A percentile compares a stretch with the other conserved stretches of the same genome.
These are phyloP conservation scores for Trichophyton schoenleinii DNA, from an alignment of 2,329 filamentous ascomycete species.

Conservation along the genomic window DNA sequence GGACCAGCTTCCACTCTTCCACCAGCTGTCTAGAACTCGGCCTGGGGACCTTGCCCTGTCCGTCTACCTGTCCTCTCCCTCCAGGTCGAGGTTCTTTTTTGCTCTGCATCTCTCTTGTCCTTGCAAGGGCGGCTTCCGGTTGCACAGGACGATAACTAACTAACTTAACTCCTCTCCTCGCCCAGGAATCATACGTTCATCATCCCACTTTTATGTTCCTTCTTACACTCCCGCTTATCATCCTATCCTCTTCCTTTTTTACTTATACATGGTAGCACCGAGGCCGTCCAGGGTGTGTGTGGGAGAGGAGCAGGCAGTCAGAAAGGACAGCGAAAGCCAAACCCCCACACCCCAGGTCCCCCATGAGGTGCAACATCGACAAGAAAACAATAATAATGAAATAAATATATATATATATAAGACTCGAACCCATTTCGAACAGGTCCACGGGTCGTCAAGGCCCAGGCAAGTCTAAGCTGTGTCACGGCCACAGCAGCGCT, in stretches of 20 bases:
- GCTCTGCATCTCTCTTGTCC: not conserved
- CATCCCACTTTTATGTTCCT: not conserved
- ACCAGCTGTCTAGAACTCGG: no score
- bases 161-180: not conserved
- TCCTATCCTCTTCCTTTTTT: not conserved
- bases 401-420: not conserved
- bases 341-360: not conserved
- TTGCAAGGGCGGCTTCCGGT: not conserved
- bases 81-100: not conserved
- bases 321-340: not conserved
- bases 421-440: not conserved
- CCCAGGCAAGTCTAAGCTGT: not conserved
- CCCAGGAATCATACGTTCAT: not conserved
- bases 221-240: not conserved
- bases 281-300: not conserved
- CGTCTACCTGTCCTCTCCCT: no score
- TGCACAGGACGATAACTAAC: not conserved
- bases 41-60: no score
- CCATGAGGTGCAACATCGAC: not conserved
- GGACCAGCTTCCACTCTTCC: not conserved
- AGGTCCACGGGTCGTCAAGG: not conserved
- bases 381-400: not conserved
- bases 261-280: not conserved
- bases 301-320: no score
- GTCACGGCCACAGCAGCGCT: slow-evolving; percentile 25